phyloP scores from a whole-genome alignment of 2,329 filamentous ascomycete genomes.

The Colletotrichum musicola region DNA sequence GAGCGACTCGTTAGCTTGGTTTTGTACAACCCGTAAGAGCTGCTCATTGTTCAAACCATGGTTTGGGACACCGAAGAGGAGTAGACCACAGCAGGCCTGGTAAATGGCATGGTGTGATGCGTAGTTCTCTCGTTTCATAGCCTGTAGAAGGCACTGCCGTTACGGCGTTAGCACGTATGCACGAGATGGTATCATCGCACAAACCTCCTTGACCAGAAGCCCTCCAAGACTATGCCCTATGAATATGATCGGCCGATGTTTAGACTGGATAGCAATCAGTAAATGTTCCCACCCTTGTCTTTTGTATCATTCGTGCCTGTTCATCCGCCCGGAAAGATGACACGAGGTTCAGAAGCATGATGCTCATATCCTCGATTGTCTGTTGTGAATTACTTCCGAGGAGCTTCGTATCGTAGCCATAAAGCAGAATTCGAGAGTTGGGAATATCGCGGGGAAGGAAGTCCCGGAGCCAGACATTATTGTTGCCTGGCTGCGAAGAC shows the following conservation, averaged over 20 bases:
- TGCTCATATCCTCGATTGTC: conserved; percentile 40
- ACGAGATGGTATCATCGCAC: conserved; percentile 13
- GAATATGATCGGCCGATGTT: conserved; percentile 42
- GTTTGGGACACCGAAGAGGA: conserved; percentile 47
- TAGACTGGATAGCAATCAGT: too few species aligned
- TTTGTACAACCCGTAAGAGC: neutral
- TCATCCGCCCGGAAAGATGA: conserved; percentile 37
- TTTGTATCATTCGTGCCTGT: too few species aligned
- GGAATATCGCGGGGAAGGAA: conserved; percentile 43
- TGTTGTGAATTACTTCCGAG: conserved; percentile 40
- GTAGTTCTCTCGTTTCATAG: neutral
- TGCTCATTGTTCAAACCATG: conserved; percentile 40
- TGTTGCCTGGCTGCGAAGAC: conserved; percentile 32
- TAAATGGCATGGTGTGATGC: conserved; percentile 23
- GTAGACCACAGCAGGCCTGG: conserved; percentile 41
- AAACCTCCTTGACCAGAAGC: conserved; percentile 45
- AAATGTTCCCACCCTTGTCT: too few species aligned
- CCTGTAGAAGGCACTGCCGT: conserved; percentile 1
- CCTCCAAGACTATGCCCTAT: conserved; percentile 46
- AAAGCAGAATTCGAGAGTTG: conserved; percentile 44
- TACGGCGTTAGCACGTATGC: too few species aligned
- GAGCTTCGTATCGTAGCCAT: conserved; percentile 48
- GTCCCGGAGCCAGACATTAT: conserved; percentile 48
- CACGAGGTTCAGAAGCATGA: conserved; percentile 35
- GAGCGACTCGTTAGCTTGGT: too few species aligned